phyloP scores from a whole-genome alignment of 371 early-diverging fungal genomes.

The Choanephora cucurbitarum region DNA sequence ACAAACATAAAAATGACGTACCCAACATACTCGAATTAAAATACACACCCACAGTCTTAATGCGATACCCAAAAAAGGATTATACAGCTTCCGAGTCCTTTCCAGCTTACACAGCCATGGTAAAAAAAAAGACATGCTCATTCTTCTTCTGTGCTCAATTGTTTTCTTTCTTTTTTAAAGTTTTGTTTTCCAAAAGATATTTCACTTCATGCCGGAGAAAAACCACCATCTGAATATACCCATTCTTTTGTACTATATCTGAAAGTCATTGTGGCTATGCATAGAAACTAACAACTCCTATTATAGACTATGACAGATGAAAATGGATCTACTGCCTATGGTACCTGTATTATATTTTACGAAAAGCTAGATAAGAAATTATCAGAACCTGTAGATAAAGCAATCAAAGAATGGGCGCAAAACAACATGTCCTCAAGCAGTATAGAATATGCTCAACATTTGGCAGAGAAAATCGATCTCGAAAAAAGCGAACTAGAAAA shows the following conservation, averaged over 20 bases:
- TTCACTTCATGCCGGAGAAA: constrained; percentile 50
- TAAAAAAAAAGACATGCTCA: constrained; percentile 24
- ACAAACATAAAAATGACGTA: constrained; percentile 3
- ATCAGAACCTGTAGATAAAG: constrained; percentile 46
- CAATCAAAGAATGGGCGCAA: constrained; percentile 53
- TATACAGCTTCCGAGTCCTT: constrained; percentile 46
- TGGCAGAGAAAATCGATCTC: constrained; percentile 44
- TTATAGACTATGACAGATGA: constrained; percentile 69
- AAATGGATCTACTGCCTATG: constrained; percentile 67
- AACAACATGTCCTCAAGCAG: constrained; percentile 56
- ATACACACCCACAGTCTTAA: constrained; percentile 43
- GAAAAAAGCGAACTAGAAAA: constrained; percentile 31
- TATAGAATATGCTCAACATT: constrained; percentile 57
- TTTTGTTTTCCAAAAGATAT: constrained; percentile 82
- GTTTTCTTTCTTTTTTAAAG: no score
- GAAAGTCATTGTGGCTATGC: no score
- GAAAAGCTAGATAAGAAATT: constrained; percentile 52
- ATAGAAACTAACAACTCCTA: no score
- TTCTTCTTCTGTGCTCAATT: no score
- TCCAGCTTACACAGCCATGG: constrained; percentile 70
- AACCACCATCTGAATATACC: constrained; percentile 60
- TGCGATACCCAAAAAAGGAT: constrained; percentile 39
- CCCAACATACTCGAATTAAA: constrained; percentile 45
- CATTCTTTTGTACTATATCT: constrained; percentile 68
- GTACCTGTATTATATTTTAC: constrained; percentile 71